These are phyloP conservation scores for Pichia sporocuriosa DNA, from an alignment of 805 yeast species.

Conservation along the genomic window DNA sequence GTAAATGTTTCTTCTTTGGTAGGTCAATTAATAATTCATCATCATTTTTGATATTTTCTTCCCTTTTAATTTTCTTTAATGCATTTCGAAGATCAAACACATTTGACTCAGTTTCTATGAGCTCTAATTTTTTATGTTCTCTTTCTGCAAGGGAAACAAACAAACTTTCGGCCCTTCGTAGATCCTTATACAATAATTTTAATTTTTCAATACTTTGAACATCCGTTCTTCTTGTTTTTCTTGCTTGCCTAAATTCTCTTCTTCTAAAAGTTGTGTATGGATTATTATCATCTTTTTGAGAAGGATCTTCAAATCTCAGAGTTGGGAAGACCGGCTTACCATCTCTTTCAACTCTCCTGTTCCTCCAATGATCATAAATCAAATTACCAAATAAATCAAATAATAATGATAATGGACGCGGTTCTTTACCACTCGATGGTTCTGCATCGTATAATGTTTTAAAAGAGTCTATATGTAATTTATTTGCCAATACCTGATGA, in stretches of 20 bases:
- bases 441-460: constrained; percentile 53
- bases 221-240: constrained; percentile 94
- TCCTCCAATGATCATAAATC: constrained; percentile 77
- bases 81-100: constrained; percentile 68
- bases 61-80: constrained; percentile 68
- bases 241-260: constrained; percentile 89
- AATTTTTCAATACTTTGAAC: constrained; percentile 81
- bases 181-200: constrained; percentile 63
- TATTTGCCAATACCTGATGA: constrained; percentile 52
- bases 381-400: constrained; percentile 54
- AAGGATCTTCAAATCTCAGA: constrained; percentile 78
- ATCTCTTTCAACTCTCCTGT: constrained; percentile 57
- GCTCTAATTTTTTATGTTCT: constrained; percentile 56
- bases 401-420: constrained; percentile 41
- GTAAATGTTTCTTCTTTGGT: constrained; percentile 58
- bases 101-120: constrained; percentile 53
- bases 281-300: constrained; percentile 77
- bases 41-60: constrained; percentile 72
- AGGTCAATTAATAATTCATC: constrained; percentile 57
- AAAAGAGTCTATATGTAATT: constrained; percentile 48
- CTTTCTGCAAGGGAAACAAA: constrained; percentile 67
- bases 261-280: constrained; percentile 95
- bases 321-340: constrained; percentile 72
- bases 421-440: constrained; percentile 29
- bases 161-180: constrained; percentile 67